Base-by-base conservation (phyloP, 805 yeast species). In the Ogataea chonburiensis region DNA sequence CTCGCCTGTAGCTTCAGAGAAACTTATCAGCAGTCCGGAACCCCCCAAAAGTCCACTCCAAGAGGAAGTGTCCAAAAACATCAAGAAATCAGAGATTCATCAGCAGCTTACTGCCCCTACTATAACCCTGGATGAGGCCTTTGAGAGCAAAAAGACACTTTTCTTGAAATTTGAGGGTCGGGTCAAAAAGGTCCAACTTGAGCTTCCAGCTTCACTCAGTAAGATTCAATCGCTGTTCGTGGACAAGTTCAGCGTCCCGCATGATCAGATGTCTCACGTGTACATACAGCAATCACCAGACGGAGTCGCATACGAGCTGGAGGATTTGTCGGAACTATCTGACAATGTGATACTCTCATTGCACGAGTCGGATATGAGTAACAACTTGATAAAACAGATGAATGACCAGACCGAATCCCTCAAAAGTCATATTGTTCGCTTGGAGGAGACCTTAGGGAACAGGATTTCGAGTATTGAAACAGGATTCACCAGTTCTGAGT, bases 231-330 rank as follows among this genome's bases (percentile, higher is more conserved):
- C 87, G 2, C 63, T 85, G 16, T 91, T 91, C 53, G 85, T 89
- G 5, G 96, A 91, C 52, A 85, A 79, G 49, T 89, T 88, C 63
- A 86, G 91, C 2, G 87, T 82, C 56, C 73, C 91, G 0, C 93
- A 95, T 0, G 36, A 45, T 6, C 61, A 75, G 1, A 86, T 87
- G 47, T 97, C 98, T 0, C 84, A 81, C 9, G 73, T 93, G 17
- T 83, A 84, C 49, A 68, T 88, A 5, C 78, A 72, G 42, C 94
- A 86, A 42, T 70, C 73, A 0, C 56, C 62, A 2, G 67, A 72
- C 20, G 74, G 73, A 0, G 70, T 88, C 1, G 70, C 81, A 1
- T 93, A 85, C 54, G 96, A 91, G 56, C 61, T 91, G 15, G 97
- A 89, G 43, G 89, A 87, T 25, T 54, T 86, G n/a, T 49, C 47